Evolutionary conservation across 495 filamentous ascomycete species (phyloP).

Genomic region (Annulohypoxylon maeteangense): DNA sequence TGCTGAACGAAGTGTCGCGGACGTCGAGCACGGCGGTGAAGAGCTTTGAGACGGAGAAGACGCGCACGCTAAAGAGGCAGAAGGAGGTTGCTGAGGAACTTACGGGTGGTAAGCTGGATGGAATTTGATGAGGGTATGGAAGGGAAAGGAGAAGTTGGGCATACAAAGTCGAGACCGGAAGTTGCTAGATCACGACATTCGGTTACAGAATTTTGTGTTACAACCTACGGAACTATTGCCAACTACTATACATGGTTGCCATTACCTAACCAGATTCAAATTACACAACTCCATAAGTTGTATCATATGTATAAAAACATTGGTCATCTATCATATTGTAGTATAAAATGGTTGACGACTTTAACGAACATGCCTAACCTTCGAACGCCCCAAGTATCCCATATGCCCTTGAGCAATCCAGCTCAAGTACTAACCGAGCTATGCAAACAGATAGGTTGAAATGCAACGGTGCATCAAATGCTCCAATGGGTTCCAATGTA

Average conservation of each 20-base stretch:
- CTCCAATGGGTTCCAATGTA: conserved; percentile 21
- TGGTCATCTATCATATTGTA: conserved; percentile 33
- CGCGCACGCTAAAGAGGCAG: conserved; percentile 51
- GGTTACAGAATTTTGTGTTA: background rate
- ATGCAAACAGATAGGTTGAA: conserved; percentile 40
- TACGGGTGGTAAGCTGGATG: conserved; percentile 60
- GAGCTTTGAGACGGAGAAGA: conserved; percentile 28
- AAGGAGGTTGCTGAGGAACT: conserved; percentile 60
- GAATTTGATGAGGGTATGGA: background rate
- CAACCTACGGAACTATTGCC: background rate
- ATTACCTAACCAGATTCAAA: conserved; percentile 2
- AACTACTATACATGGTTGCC: background rate
- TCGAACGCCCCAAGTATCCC: conserved; percentile 36
- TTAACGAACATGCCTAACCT: conserved; percentile 24
- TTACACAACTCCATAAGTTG: conserved; percentile 30
- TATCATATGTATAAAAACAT: conserved; percentile 46
- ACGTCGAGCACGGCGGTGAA: conserved; percentile 29
- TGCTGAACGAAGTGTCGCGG: conserved; percentile 43
- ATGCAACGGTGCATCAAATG: conserved; percentile 33
- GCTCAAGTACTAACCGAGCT: conserved; percentile 30
- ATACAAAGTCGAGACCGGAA: background rate
- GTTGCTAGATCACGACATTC: background rate
- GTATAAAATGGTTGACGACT: conserved; percentile 22
- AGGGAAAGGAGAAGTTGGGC: background rate
- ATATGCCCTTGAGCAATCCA: conserved; percentile 28